Evolutionary conservation across 2,329 filamentous ascomycete species (phyloP).

Genomic region (Coniochaeta hoffmannii): DNA sequence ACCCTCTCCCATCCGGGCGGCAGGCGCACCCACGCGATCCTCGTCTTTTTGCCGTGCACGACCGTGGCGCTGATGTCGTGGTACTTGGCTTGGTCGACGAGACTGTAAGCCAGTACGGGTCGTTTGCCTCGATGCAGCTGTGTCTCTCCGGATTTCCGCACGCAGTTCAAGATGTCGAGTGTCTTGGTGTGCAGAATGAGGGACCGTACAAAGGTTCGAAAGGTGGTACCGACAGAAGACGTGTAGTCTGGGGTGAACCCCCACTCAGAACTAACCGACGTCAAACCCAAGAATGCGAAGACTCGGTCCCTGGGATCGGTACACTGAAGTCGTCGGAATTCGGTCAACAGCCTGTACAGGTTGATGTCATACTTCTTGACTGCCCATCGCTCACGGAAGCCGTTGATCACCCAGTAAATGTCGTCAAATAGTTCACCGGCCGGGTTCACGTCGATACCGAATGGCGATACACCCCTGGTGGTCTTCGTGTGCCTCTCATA

Average conservation of each 20-base stretch:
- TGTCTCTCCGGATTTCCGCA: constrained; percentile 5
- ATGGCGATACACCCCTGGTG: no score
- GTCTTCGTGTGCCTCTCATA: no score
- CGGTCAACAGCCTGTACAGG: no score
- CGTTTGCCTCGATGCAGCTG: not conserved
- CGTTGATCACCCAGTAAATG: no score
- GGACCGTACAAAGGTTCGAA: not conserved
- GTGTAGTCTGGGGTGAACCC: constrained; percentile 5
- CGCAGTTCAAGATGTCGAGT: constrained; percentile 10
- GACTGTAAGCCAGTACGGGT: constrained; percentile 6
- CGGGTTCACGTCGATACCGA: no score
- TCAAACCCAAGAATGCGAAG: constrained; percentile 10
- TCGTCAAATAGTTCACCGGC: no score
- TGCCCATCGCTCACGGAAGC: no score
- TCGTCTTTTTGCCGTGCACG: constrained; percentile 1
- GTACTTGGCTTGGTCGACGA: constrained; percentile 8
- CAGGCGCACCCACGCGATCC: constrained; percentile 6
- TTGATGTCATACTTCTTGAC: no score
- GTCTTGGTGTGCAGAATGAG: constrained; percentile 6
- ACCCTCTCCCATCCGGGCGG: constrained; percentile 9
- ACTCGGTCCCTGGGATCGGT: constrained; percentile 11
- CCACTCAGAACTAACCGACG: not conserved
- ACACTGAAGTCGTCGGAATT: constrained; percentile 7
- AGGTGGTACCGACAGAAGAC: constrained; percentile 3
- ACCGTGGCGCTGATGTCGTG: constrained; percentile 8